A percentile compares a stretch with the other conserved stretches of the same genome.
Evolutionary conservation across 192 early-diverging fungal species (phyloP).

Genomic region (Mycoemilia scoparia): DNA sequence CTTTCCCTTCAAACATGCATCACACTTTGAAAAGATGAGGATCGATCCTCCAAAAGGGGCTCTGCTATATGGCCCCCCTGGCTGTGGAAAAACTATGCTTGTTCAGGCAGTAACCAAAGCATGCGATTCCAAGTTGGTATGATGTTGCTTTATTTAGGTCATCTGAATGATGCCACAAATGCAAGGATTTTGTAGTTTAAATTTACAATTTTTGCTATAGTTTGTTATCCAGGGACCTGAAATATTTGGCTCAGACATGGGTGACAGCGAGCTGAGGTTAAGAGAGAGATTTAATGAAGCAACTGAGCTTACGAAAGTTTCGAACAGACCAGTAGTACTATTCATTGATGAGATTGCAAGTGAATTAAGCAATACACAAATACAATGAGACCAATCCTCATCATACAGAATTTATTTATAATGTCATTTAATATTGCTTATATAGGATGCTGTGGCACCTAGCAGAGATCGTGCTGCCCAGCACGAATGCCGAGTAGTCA

Average conservation of each 20-base stretch:
- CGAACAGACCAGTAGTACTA: constrained; percentile 42
- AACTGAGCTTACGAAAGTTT: constrained; percentile 11
- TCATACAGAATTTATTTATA: neutral
- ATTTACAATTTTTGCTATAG: constrained; percentile 3
- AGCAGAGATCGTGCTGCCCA: constrained; percentile 16
- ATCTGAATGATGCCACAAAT: neutral
- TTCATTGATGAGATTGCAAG: constrained; percentile 94
- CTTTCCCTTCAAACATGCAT: constrained; percentile 50
- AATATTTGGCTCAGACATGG: constrained; percentile 60
- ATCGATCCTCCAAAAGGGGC: constrained; percentile 77
- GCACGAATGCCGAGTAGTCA: constrained; percentile 81
- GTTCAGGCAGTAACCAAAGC: constrained; percentile 46
- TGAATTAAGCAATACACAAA: too few species aligned
- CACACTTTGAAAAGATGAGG: constrained; percentile 37
- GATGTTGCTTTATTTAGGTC: neutral
- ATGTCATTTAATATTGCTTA: neutral
- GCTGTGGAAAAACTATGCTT: constrained; percentile 85
- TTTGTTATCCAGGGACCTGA: constrained; percentile 66
- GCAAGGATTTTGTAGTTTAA: constrained; percentile 1
- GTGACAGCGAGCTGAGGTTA: constrained; percentile 72
- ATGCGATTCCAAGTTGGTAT: constrained; percentile 49
- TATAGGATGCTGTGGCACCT: constrained; percentile 11
- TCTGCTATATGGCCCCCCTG: constrained; percentile 82
- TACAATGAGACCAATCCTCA: too few species aligned
- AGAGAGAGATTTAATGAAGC: constrained; percentile 56